phyloP scores from a whole-genome alignment of 148 eudicot species.

The Heliamphora exappendiculata region DNA sequence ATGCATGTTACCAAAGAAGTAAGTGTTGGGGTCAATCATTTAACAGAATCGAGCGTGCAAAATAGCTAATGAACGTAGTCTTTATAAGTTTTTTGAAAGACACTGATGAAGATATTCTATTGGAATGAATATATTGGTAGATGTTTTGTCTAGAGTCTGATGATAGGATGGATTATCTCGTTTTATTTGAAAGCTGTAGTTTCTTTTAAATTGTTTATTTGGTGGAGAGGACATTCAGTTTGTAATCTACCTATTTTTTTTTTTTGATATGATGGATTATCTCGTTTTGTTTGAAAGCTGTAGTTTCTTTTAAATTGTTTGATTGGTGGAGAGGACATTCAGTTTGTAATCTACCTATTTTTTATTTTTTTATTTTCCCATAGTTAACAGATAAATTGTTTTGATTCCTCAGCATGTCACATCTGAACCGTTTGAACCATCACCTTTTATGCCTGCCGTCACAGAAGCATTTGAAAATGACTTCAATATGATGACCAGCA shows the following conservation, averaged over 20 bases:
- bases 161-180: background rate
- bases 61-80: too few species aligned
- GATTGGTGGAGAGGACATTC: background rate
- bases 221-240: background rate
- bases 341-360: background rate
- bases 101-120: background rate
- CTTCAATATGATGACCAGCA: constrained; percentile 32
- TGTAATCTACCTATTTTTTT: too few species aligned
- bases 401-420: constrained; percentile 61
- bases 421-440: constrained; percentile 86
- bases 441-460: constrained; percentile 72
- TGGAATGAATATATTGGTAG: background rate
- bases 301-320: background rate
- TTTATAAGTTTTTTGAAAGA: background rate
- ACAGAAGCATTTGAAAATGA: constrained; percentile 50
- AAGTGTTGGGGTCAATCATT: background rate
- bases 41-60: background rate
- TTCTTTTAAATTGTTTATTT: background rate
- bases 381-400: constrained; percentile 1
- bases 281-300: background rate
- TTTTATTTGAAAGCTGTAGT: background rate
- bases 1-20: too few species aligned
- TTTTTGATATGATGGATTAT: background rate
- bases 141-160: background rate
- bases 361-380: background rate